Base-by-base conservation (phyloP, 176 grass and related monocot genomes). In the Carex myosuroides region DNA sequence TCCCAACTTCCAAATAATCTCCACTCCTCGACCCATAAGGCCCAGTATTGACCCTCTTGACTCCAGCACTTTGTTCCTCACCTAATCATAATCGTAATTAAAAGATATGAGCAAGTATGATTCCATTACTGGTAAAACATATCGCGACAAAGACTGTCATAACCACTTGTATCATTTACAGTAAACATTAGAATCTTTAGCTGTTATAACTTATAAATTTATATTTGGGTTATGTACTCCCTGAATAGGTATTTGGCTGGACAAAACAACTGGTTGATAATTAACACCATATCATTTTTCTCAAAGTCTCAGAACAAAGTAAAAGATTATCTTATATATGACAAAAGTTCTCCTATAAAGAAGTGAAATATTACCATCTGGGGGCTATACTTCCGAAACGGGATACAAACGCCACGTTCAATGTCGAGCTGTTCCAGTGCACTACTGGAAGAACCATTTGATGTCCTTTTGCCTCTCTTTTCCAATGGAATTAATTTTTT, bases 341-440 rank as follows among this genome's bases (percentile, higher is more conserved):
- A n/a, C 66, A 39, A 37, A 68, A 39, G 2, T 37, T 69, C 32
- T 54, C 72, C 72, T n/a, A 11, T 8, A 86, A 24, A 48, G 21
- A 66, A 46, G 13, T 22, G 60, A 41, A 85, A 26, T 7, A 22
- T 20, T 92, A 98, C 93, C 88, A 90, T 86, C 66, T 92, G 88
- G 5, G 93, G 96, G 13, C 76, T 92, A 86, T 98, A 98, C 64
- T 98, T 95, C 17, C 93, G 86, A 79, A 95, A 98, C 13, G 96
- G 96, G 2, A 95, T 87, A 79, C 96, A 98, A 32, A 98, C 96
- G 1, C 96, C 96, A 41, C 93, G 96, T 83, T 98, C 96, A 5
- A 98, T 95, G 84, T 98, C 96, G 83, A 98, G 96, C 79, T 95
- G 96, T 68, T 98, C 96, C 83, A 98, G 50, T 44, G 96, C 96